Conservation (phyloP, 257 asterid genomes). For the Solanum chmielewskii region DNA sequence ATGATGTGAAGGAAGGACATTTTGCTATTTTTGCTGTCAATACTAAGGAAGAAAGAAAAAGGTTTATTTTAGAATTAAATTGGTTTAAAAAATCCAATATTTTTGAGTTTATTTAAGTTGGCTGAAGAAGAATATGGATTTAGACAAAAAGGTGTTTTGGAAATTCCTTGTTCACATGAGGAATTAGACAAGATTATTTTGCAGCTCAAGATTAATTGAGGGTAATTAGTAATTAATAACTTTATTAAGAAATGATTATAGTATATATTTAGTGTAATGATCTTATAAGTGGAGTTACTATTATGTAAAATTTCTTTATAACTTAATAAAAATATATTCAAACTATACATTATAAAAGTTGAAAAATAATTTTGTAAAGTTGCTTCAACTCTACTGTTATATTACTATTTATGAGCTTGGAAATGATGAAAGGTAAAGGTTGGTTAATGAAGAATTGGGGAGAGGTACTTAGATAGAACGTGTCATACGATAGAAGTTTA, state of each 20-base stretch:
- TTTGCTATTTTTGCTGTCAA: constrained; percentile 16
- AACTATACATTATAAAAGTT: background rate
- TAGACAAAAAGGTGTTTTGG: background rate
- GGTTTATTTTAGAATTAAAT: background rate
- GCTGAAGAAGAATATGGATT: constrained; percentile 5
- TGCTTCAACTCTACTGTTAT: background rate
- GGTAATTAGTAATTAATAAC: background rate
- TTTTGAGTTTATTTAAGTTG: background rate
- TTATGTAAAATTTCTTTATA: background rate
- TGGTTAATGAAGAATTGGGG: background rate
- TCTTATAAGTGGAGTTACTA: background rate
- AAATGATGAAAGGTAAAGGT: background rate
- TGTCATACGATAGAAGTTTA: background rate
- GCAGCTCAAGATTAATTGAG: background rate
- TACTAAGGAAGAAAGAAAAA: background rate
- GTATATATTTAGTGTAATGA: background rate
- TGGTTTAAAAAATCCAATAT: background rate
- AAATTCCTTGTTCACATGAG: background rate
- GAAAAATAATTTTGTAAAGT: background rate
- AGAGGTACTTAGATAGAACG: background rate
- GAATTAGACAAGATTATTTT: background rate
- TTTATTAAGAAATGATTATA: background rate
- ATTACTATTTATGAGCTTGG: no score
- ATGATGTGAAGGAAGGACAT: constrained; percentile 26
- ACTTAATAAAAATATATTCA: background rate